Evolutionary conservation across 768 basidiomycete species (phyloP).

Genomic region (Auriculariales sp.): DNA sequence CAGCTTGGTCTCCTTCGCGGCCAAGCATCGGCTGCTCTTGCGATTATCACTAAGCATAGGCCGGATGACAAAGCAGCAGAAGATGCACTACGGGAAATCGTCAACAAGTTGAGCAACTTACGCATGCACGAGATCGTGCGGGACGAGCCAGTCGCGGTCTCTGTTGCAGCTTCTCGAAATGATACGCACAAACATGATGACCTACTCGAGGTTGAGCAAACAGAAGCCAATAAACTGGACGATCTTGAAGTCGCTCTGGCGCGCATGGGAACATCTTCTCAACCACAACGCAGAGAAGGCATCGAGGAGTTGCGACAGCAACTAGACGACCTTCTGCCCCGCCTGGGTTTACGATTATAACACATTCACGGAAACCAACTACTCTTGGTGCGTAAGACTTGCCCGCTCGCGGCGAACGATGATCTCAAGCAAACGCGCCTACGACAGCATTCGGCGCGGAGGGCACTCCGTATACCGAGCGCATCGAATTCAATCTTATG

Average conservation of each 20-base stretch:
- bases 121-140: slow-evolving; percentile 49
- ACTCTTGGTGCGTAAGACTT: background rate
- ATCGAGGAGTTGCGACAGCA: background rate
- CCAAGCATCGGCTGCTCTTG: slow-evolving; percentile 42
- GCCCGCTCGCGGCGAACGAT: background rate
- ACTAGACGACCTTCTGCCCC: background rate
- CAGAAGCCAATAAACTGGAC: background rate
- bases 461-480: too few species aligned
- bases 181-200: background rate
- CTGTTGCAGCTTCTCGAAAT: too few species aligned
- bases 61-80: slow-evolving; percentile 13
- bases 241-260: background rate
- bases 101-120: slow-evolving; percentile 38
- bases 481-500: too few species aligned
- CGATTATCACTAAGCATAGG: slow-evolving; percentile 28
- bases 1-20: slow-evolving; percentile 72
- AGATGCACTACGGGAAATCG: slow-evolving; percentile 38
- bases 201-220: background rate
- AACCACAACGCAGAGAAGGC: background rate
- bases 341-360: background rate
- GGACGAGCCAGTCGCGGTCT: background rate
- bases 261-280: background rate
- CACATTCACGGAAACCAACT: too few species aligned
- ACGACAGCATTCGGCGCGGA: too few species aligned
- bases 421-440: background rate